These are phyloP conservation scores for Copromyces sp. DNA, from an alignment of 495 filamentous ascomycete genomes.

Conservation along the genomic window DNA sequence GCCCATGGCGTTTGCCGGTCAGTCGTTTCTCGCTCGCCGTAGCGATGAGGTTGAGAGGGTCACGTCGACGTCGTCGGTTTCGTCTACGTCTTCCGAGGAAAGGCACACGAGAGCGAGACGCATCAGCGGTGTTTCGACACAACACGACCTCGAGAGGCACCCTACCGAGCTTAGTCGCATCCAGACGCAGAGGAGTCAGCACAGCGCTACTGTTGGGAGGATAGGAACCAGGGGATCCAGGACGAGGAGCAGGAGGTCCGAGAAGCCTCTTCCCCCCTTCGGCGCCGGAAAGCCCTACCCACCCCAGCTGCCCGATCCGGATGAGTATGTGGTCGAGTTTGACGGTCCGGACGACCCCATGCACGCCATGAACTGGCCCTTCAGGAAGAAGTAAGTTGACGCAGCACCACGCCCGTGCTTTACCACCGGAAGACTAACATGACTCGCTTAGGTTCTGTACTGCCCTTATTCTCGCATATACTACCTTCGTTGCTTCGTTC, in stretches of 20 bases:
- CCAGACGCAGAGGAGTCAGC: slow-evolving; percentile 63
- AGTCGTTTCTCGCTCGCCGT: slow-evolving; percentile 18
- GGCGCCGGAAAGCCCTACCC: slow-evolving; percentile 75
- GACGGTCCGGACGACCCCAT: slow-evolving; percentile 67
- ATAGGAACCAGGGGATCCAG: slow-evolving; percentile 24
- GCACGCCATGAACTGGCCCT: slow-evolving; percentile 76
- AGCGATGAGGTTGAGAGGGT: slow-evolving; percentile 42
- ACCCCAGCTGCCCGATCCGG: slow-evolving; percentile 56
- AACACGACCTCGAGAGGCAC: slow-evolving; percentile 58
- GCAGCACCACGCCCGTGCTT: no score
- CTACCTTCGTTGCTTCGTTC: slow-evolving; percentile 67
- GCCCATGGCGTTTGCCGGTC: slow-evolving; percentile 9
- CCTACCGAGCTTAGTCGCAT: slow-evolving; percentile 68
- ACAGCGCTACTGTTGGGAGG: slow-evolving; percentile 63
- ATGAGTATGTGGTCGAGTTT: slow-evolving; percentile 85
- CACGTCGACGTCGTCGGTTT: slow-evolving; percentile 37
- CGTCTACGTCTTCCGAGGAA: slow-evolving; percentile 31
- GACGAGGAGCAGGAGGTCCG: slow-evolving; percentile 36
- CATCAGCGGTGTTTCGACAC: slow-evolving; percentile 54
- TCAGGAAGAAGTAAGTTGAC: slow-evolving; percentile 57
- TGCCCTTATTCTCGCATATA: slow-evolving; percentile 65
- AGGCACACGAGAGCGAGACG: slow-evolving; percentile 9
- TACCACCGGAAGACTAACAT: slow-evolving; percentile 11
- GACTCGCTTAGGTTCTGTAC: slow-evolving; percentile 42
- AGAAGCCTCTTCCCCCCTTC: slow-evolving; percentile 47